Evolutionary conservation across 106 monocot species (phyloP).

Genomic region (Posidonia australis): DNA sequence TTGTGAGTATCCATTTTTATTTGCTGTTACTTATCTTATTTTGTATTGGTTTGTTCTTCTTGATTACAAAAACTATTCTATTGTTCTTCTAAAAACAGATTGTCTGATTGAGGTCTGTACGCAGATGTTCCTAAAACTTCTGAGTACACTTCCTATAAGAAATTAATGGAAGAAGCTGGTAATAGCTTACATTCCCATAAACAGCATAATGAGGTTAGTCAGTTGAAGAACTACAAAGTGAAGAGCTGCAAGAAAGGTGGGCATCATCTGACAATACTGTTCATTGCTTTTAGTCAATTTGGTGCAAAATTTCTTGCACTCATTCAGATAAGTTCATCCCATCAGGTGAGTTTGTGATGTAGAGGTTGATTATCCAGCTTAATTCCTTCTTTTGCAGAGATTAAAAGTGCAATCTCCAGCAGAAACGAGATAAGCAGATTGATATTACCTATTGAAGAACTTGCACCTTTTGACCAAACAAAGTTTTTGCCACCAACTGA

Average conservation of each 20-base stretch:
- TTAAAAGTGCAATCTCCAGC: too few relatives aligned
- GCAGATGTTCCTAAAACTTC: constrained; percentile 26
- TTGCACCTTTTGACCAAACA: too few relatives aligned
- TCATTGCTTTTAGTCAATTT: too few relatives aligned
- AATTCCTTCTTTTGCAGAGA: too few relatives aligned
- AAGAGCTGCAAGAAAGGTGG: constrained; percentile 5
- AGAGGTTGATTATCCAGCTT: too few relatives aligned
- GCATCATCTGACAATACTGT: background rate
- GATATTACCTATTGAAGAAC: too few relatives aligned
- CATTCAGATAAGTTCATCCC: too few relatives aligned
- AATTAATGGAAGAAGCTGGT: constrained; percentile 17
- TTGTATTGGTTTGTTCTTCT: background rate
- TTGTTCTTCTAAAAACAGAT: background rate
- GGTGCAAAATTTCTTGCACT: too few relatives aligned
- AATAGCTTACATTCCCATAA: background rate
- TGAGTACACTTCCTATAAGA: constrained; percentile 26
- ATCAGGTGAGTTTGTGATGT: too few relatives aligned
- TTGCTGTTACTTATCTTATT: background rate
- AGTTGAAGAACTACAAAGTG: background rate
- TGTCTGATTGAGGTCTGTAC: background rate
- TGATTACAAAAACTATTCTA: background rate
- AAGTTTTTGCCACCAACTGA: too few relatives aligned
- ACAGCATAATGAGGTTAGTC: background rate
- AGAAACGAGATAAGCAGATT: too few relatives aligned
- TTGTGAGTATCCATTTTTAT: constrained; percentile 1